Conservation (phyloP, 305 asterid species). For the Solanum hybrid region DNA sequence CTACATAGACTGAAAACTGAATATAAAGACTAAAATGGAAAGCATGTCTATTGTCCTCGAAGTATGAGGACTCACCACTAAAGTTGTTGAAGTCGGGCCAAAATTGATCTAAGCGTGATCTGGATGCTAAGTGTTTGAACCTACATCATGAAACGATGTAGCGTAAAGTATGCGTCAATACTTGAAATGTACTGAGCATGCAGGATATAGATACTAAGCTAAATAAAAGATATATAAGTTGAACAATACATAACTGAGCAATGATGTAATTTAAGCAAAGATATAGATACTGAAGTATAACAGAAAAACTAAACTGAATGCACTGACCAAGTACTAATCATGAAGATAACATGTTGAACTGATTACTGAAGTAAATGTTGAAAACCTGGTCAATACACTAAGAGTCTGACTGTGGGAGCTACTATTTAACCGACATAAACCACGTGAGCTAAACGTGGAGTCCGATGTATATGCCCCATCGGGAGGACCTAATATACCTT, state of each 20-base stretch:
- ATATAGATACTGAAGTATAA: not conserved
- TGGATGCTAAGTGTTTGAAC: not conserved
- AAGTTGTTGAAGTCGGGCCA: not conserved
- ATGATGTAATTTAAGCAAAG: not conserved
- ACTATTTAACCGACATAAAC: too few relatives aligned
- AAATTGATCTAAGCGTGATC: not conserved
- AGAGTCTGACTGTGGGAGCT: not conserved
- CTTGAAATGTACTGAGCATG: not conserved
- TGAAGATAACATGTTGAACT: not conserved
- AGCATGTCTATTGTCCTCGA: not conserved
- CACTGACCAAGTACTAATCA: not conserved
- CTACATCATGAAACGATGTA: not conserved
- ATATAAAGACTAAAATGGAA: not conserved
- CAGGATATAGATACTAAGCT: not conserved
- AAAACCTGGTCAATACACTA: not conserved
- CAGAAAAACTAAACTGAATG: not conserved
- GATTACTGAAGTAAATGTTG: not conserved
- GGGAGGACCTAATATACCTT: not conserved
- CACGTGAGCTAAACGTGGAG: not conserved
- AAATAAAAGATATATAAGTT: not conserved
- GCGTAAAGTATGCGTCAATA: not conserved
- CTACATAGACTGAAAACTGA: not conserved
- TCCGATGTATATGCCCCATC: not conserved
- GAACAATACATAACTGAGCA: not conserved
- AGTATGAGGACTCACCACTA: not conserved